Evolutionary conservation across 768 basidiomycete genomes (phyloP).

Genomic region (Sutorius australiensis): DNA sequence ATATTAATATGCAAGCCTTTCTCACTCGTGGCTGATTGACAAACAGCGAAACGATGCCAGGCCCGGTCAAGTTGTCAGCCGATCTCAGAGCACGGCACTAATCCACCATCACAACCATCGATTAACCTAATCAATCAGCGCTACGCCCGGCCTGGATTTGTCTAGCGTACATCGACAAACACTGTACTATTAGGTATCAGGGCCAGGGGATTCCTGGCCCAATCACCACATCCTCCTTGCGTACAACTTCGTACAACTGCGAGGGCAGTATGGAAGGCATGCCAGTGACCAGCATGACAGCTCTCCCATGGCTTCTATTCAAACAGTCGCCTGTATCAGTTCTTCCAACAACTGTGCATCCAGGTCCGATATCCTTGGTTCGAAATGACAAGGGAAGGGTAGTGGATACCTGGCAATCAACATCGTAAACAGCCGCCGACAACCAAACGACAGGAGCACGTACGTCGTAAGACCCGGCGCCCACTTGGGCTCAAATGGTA

Average conservation of each 20-base stretch:
- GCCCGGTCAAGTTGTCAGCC: conserved; percentile 10
- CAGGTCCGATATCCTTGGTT: conserved; percentile 10
- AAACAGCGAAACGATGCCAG: conserved; percentile 10
- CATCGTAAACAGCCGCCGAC: neutral
- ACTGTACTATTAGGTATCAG: neutral
- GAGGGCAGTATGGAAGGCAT: neutral
- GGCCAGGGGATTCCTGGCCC: neutral
- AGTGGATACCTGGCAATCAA: conserved; percentile 9
- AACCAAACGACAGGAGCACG: neutral
- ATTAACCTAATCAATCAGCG: conserved; percentile 8
- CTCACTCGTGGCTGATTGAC: conserved; percentile 22
- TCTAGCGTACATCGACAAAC: neutral
- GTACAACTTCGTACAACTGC: neutral
- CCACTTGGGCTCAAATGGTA: conserved; percentile 12
- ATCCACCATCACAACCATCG: conserved; percentile 19
- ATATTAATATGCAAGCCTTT: conserved; percentile 7
- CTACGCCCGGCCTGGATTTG: neutral
- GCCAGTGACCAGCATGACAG: neutral
- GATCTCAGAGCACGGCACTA: neutral
- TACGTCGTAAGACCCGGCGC: conserved; percentile 12
- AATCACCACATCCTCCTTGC: neutral
- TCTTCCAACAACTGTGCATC: conserved; percentile 8
- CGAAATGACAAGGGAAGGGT: conserved; percentile 14
- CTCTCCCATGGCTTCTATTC: neutral
- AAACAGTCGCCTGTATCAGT: conserved; percentile 3